Base-by-base conservation (phyloP, 208 protist species). In the Balamuthia mandrillaris region DNA sequence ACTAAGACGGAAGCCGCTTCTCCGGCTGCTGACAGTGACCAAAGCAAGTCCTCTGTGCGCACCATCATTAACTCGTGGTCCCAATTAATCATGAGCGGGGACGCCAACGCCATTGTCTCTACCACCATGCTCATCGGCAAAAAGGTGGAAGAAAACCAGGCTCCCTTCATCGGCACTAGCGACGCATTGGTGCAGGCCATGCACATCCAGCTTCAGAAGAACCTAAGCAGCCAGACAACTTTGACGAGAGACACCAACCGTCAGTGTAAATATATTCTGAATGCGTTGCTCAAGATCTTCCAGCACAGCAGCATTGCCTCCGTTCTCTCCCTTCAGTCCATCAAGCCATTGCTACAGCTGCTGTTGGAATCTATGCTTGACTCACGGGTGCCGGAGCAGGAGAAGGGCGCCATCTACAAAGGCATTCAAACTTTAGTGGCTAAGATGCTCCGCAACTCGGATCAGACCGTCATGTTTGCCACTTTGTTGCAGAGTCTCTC, bases 361-460 rank as follows among this genome's bases (percentile, higher is more conserved):
- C 75, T 82, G 52, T 66, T 82, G 75, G 51, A 66, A 1, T 47
- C 75, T 42, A 66, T 66, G 29, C 52, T 82, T 54, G 56, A 82
- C 12, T 54, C 75, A 12, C 75, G 60, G 16, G 75, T 82, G 0
- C 24, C 52, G 21, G 52, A 47, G 4, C 29, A 47, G 66, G 45
- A 70, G n/a, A n/a, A n/a, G n/a, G n/a, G n/a, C n/a, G n/a, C 60
- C 12, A 10, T 82, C 52, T 81, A 81, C 52, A 82, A 82, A 54
- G 75, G 75, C 33, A 82, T 82, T 35, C 75, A 82, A 42, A n/a
- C 65, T 10, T 47, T 54, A 14, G 45, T 42, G 14, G 65, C 65
- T 47, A 82, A 82, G 56, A 54, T 82, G 0, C 56, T 82, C 52
- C 49, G 56, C 9, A 82, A 82, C 52, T 66, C 75, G 14, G 75